Percentiles rank a stretch among this genome's conserved stretches.
Evolutionary conservation across 768 basidiomycete species (phyloP).

Genomic region (Trametes elegans): DNA sequence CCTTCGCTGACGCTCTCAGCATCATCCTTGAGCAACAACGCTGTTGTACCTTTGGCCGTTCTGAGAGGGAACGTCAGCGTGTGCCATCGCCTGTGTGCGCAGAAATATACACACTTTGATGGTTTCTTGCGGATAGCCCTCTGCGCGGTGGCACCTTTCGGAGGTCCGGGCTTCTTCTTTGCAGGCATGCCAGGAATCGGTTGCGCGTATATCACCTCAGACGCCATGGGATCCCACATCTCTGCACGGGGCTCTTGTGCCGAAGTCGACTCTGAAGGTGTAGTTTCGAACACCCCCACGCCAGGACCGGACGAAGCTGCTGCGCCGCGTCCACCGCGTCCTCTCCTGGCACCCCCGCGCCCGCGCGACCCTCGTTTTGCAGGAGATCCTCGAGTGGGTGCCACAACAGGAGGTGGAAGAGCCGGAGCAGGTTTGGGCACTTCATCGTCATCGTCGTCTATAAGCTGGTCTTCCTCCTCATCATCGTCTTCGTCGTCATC

Average conservation of each 20-base stretch:
- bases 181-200: background rate
- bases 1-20: slow-evolving; percentile 58
- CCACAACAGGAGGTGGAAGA: slow-evolving; percentile 16
- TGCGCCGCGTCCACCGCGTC: slow-evolving; percentile 21
- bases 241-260: slow-evolving; percentile 11
- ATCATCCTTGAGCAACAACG: slow-evolving; percentile 40
- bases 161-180: slow-evolving; percentile 27
- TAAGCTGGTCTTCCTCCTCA: slow-evolving; percentile 76
- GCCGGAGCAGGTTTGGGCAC: slow-evolving; percentile 21
- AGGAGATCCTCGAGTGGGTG: slow-evolving; percentile 19
- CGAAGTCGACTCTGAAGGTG: slow-evolving; percentile 33
- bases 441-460: slow-evolving; percentile 65
- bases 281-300: slow-evolving; percentile 35
- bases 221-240: slow-evolving; percentile 17
- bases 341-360: slow-evolving; percentile 38
- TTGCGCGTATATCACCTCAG: background rate
- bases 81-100: too few relatives aligned
- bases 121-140: slow-evolving; percentile 31
- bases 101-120: slow-evolving; percentile 31
- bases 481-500: slow-evolving; percentile 65
- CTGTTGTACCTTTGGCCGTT: slow-evolving; percentile 19
- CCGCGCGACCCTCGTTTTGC: slow-evolving; percentile 39
- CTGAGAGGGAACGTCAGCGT: too few relatives aligned
- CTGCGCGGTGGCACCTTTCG: slow-evolving; percentile 27
- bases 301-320: slow-evolving; percentile 14